Percentiles rank a stretch among this genome's conserved stretches.
These are phyloP conservation scores for Knoxdaviesia capensis DNA, from an alignment of 2,329 filamentous ascomycete genomes.

Conservation along the genomic window DNA sequence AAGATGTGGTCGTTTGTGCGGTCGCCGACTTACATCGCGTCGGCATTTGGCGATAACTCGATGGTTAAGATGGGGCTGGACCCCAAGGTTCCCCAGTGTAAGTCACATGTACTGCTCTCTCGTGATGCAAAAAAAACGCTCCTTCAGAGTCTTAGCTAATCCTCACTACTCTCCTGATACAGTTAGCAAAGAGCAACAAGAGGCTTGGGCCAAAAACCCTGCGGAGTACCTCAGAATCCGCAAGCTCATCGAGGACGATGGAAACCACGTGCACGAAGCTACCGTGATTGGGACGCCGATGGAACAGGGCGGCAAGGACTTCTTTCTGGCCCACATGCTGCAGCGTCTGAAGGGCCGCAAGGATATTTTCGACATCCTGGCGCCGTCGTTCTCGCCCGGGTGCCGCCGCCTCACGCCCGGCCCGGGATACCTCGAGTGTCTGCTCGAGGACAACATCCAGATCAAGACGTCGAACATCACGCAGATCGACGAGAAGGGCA, in stretches of 20 bases:
- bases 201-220: slow-evolving; percentile 16
- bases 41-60: too few relatives aligned
- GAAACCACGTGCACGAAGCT: slow-evolving; percentile 20
- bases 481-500: slow-evolving; percentile 9
- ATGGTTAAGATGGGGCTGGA: too few relatives aligned
- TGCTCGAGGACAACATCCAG: slow-evolving; percentile 22
- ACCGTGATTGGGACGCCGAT: slow-evolving; percentile 16
- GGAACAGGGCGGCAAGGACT: slow-evolving; percentile 11
- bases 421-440: slow-evolving; percentile 19
- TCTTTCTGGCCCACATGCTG: slow-evolving; percentile 5
- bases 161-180: background rate
- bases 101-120: too few relatives aligned
- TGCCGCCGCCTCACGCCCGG: slow-evolving; percentile 21
- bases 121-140: too few relatives aligned
- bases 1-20: too few relatives aligned
- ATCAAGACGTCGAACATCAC: slow-evolving; percentile 18
- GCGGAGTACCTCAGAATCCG: slow-evolving; percentile 18
- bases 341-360: background rate
- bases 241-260: slow-evolving; percentile 21
- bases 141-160: too few relatives aligned
- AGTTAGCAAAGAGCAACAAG: slow-evolving; percentile 18
- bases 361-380: background rate
- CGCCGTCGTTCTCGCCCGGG: slow-evolving; percentile 13
- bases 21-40: too few relatives aligned
- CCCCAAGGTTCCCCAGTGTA: too few relatives aligned